Percentiles rank a stretch among this genome's conserved stretches.
phyloP scores from a whole-genome alignment of 1,284 basidiomycete genomes.

The Neonothopanus nambi region DNA sequence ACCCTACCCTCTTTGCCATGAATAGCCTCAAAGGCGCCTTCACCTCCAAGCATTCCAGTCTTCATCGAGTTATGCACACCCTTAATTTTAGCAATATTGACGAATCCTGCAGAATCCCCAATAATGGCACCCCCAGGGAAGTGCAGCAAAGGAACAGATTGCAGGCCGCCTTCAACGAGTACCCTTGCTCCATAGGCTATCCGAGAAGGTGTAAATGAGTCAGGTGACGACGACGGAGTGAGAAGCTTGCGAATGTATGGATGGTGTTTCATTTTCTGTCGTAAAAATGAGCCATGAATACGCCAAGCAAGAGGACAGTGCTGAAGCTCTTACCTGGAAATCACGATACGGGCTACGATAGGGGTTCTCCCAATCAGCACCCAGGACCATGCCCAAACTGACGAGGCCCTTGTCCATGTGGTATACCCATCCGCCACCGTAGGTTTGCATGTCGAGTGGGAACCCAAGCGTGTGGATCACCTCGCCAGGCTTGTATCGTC shows the following conservation, averaged over 20 bases:
- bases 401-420: constrained; percentile 96
- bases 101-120: constrained; percentile 94
- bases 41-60: constrained; percentile 95
- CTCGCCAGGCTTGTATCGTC: constrained; percentile 73
- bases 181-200: constrained; percentile 91
- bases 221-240: constrained; percentile 68
- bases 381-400: constrained; percentile 90
- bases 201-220: constrained; percentile 35
- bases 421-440: constrained; percentile 94
- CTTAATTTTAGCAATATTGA: constrained; percentile 98
- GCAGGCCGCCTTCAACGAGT: constrained; percentile 93
- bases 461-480: constrained; percentile 95
- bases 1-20: constrained; percentile 14
- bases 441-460: constrained; percentile 86
- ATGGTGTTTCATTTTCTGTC: constrained; percentile 96
- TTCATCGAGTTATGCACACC: constrained; percentile 99
- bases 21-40: constrained; percentile 78
- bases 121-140: constrained; percentile 97
- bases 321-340: constrained; percentile 68
- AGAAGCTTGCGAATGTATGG: constrained; percentile 87
- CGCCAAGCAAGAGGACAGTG: constrained; percentile 1
- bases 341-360: constrained; percentile 93
- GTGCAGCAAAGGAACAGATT: constrained; percentile 88
- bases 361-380: constrained; percentile 94
- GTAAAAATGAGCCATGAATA: not conserved